Base-by-base conservation (phyloP, 352 stramenopile genomes). In the Phytophthora fragariaefolia region DNA sequence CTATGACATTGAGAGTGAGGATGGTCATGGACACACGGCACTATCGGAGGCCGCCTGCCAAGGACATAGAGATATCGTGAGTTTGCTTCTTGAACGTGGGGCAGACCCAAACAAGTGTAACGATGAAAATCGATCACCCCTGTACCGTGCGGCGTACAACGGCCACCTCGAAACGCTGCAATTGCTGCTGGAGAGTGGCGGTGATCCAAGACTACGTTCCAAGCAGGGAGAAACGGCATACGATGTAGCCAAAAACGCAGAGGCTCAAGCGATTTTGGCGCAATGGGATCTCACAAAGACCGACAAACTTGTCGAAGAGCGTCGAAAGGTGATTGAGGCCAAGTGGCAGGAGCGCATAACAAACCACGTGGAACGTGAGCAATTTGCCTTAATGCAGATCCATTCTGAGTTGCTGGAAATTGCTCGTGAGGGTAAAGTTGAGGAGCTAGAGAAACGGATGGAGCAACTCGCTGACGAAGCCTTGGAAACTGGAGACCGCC, bases 81-180 rank as follows among this genome's bases (percentile, higher is more conserved):
- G 57, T 20, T 81, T 90, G 17, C 53, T 98, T 12, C 66, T 98
- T 15, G 77, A 91, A 10, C 77, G 71, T 30, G 89, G 91, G 42
- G 90, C 84, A 8, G 88, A 98, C 23, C 92, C 91, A 0, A 98
- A 98, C 69, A 77, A 82, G 8, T 76, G 85, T 53, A 97, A 95
- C 56, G 92, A 98, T 55, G 79, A 85, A 20, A 89, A 84, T 4
- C 82, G 91, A 2, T 94, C 87, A 15, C 78, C 91, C 2, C 51
- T 98, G 45, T 98, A 92, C 58, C 79, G 91, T 17, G 87, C 91
- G 1, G 72, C 83, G 3, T 97, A 96, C 73, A 97, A 97, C 20
- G 91, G 91, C 0, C 88, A 97, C 43, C 13, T 84, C 0, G 76
- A 76, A 15, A 96, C 85, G 0, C 66, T 96, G 8, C 48, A 77